phyloP scores from a whole-genome alignment of 2,329 filamentous ascomycete genomes.

The Aspergillus sp. region DNA sequence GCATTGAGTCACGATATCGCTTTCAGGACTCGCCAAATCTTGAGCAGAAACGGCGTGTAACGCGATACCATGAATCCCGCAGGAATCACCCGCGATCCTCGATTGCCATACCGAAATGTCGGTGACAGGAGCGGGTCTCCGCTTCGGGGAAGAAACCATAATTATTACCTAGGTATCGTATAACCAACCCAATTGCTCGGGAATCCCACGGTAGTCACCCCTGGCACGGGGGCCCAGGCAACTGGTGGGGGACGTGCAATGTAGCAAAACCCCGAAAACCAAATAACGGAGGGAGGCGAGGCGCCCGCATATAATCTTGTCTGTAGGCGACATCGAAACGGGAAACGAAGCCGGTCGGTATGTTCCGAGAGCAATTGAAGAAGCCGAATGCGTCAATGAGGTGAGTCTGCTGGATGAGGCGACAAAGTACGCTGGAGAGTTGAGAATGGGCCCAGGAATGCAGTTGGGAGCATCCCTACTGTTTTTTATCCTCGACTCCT shows the following conservation, averaged over 20 bases:
- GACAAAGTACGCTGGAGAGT: slow-evolving; percentile 6
- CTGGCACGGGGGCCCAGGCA: not conserved
- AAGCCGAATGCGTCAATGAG: slow-evolving; percentile 4
- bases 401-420: not conserved
- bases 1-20: not conserved
- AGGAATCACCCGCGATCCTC: slow-evolving; percentile 13
- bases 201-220: not conserved
- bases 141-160: slow-evolving; percentile 6
- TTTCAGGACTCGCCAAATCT: not conserved
- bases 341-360: slow-evolving; percentile 10
- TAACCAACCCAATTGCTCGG: slow-evolving; percentile 4
- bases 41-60: slow-evolving; percentile 5
- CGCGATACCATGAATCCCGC: slow-evolving; percentile 3
- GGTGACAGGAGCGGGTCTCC: slow-evolving; percentile 22
- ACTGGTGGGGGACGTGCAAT: not conserved
- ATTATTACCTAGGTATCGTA: not conserved
- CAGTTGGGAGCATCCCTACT: not conserved
- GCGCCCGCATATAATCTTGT: not conserved
- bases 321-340: slow-evolving; percentile 4
- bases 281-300: not conserved
- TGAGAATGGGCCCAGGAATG: slow-evolving; percentile 11
- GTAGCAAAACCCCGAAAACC: not conserved
- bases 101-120: slow-evolving; percentile 22
- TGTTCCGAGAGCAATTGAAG: slow-evolving; percentile 13
- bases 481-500: not conserved